Evolutionary conservation across 1,284 basidiomycete genomes (phyloP), one percentile per base, ranked within the genome.

Genomic region (Rhizopogon parksii): DNA sequence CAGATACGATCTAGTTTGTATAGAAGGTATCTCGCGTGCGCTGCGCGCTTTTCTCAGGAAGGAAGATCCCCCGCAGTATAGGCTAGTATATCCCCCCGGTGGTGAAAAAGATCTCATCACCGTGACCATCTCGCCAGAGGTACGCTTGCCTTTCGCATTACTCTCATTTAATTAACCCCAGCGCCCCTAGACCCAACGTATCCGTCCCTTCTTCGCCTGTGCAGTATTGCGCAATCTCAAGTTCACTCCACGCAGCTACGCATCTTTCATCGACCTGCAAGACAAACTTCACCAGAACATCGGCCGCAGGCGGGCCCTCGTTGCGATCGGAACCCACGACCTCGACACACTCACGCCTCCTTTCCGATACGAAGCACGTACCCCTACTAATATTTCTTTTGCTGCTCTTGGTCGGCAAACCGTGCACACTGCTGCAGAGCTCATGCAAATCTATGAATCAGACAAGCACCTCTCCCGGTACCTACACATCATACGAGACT

Each of bases 271-370:
- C 64, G 96, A 98, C 65, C 74, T 97, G 15, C 96, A 99, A 71
- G 96, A 99, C 69, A 99, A 99, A 72, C 78, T 99, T 40, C 96
- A 99, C 67, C 90, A 95, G 64, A 99, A 99, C 68, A 79, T 99
- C 40, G 95, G 91, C 61, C 78, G 96, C 49, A 78, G 89, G 59
- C 77, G 96, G 52, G 91, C 90, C 61, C 82, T 99, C 38, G 96
- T 97, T 36, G 85, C 96, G 15, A 97, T 99, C 59, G 96, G 96
- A 52, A 99, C 96, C 2, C 96, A 99, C 62, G 96, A 99, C 71
- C 72, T 99, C 39, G 93, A 96, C 69, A 94, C 90, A 1, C 74
- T 99, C 54, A 75, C 83, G 59, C 77, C 82, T 5, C 93, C 95
- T 8, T 96, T 95, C 80, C 75, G 86, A 62, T 99, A 99, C 66